Base-by-base conservation (phyloP, 2,329 filamentous ascomycete species). In the Fusarium sp. region DNA sequence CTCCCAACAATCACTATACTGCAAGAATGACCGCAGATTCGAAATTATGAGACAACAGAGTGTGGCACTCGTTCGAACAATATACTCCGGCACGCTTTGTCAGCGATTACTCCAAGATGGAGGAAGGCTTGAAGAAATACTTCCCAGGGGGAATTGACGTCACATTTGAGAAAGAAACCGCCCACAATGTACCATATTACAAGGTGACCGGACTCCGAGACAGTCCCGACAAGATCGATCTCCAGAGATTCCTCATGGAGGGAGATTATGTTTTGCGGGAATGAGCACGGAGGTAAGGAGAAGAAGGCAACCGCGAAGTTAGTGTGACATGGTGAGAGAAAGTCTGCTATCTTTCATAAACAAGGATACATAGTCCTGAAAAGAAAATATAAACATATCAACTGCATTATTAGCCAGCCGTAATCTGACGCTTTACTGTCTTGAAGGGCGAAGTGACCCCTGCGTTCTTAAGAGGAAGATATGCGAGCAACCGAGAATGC, bases 381-480 rank as follows among this genome's bases (percentile, higher is more conserved):
- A 15, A 22, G 20, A 11, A 7, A n/a, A 14, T 11, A 1, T 22
- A n/a, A 5, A 2, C 5, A 15, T 30, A 7, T 10, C 4, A n/a
- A 12, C 4, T 8, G 20, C 4, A 47, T 5, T 30, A 22, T 12
- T 48, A 6, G 12, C 12, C 18, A 28, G 16, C 18, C 7, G 24
- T 20, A 28, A 45, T 45, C 2, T n/a, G n/a, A 48, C 3, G 28
- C 4, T 24, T 13, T 14, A 7, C 11, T 31, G 11, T 20, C 6
- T 18, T 18, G 6, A 24, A 50, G 16, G 3, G 22, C 16, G 26
- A 30, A 20, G 4, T 16, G 44, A 16, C 13, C 9, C 4, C 6
- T 30, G 20, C 3, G 22, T 12, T 0, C 5, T 6, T 22, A 26
- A 47, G 14, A 1, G 9, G 6, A 30, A 47, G 5, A n/a, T 20